phyloP scores from a whole-genome alignment of 129 eudicot genomes.

The Silybum marianum region DNA sequence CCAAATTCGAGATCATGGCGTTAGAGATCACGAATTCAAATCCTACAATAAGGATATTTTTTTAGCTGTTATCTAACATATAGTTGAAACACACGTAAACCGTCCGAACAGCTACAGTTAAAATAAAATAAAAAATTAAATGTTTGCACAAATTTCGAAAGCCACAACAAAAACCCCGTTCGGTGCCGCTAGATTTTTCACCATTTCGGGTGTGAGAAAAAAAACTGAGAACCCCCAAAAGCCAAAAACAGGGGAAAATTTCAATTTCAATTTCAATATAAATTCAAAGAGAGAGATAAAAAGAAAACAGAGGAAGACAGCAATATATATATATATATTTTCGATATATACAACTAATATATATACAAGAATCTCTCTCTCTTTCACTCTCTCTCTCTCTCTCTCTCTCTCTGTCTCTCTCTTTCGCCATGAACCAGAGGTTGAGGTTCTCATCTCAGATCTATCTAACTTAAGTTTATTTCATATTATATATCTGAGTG shows the following conservation, averaged over 20 bases:
- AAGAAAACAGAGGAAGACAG: neutral
- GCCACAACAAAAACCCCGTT: neutral
- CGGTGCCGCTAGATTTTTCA: neutral
- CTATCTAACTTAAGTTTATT: neutral
- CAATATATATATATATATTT: neutral
- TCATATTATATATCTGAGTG: neutral
- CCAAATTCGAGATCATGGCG: too few relatives aligned
- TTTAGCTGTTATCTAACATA: too few relatives aligned
- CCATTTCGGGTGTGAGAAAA: neutral
- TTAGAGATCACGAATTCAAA: too few relatives aligned
- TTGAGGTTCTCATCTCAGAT: slow-evolving; percentile 12
- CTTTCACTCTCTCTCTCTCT: too few relatives aligned
- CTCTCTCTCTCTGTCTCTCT: neutral
- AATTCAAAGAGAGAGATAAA: neutral
- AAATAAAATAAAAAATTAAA: too few relatives aligned
- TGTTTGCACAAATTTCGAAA: neutral
- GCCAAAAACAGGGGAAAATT: neutral
- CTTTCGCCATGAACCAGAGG: slow-evolving; percentile 13
- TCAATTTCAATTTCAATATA: neutral
- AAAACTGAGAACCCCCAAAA: too few relatives aligned
- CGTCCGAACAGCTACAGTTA: too few relatives aligned
- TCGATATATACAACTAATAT: neutral
- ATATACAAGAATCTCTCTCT: neutral
- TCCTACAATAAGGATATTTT: too few relatives aligned
- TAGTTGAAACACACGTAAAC: too few relatives aligned